These are phyloP conservation scores for Marasmius tenuissimus DNA, from an alignment of 1,284 basidiomycete species.

Conservation along the genomic window DNA sequence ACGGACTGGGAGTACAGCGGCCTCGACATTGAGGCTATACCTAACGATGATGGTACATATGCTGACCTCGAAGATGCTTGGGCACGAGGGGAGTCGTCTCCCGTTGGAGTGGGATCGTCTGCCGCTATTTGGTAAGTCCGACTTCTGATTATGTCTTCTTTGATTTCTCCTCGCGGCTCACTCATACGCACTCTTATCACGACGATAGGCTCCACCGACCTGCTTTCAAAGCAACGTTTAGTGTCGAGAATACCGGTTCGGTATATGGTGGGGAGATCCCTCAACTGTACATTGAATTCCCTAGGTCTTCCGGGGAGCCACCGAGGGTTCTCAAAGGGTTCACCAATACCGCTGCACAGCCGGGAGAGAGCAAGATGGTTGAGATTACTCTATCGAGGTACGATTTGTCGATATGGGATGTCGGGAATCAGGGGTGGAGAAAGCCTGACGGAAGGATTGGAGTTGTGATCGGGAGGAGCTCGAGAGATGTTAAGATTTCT, in stretches of 20 bases:
- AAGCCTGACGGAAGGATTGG: slow-evolving; percentile 44
- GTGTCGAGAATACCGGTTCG: slow-evolving; percentile 29
- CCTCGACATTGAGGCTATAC: slow-evolving; percentile 21
- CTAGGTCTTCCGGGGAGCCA: slow-evolving; percentile 36
- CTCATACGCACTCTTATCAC: background rate
- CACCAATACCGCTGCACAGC: slow-evolving; percentile 36
- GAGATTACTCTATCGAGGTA: slow-evolving; percentile 40
- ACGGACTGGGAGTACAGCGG: slow-evolving; percentile 46
- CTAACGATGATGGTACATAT: background rate
- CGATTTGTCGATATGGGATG: slow-evolving; percentile 48
- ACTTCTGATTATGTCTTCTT: background rate
- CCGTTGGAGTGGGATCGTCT: slow-evolving; percentile 7
- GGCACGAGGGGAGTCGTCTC: slow-evolving; percentile 19
- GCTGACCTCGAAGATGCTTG: slow-evolving; percentile 7
- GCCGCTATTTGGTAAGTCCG: slow-evolving; percentile 10
- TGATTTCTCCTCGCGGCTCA: background rate
- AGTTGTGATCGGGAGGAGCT: slow-evolving; percentile 53
- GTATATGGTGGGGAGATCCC: slow-evolving; percentile 37
- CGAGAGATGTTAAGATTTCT: slow-evolving; percentile 33
- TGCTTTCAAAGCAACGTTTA: slow-evolving; percentile 26
- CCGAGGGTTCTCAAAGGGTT: slow-evolving; percentile 47
- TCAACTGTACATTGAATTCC: slow-evolving; percentile 46
- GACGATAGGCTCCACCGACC: slow-evolving; percentile 23
- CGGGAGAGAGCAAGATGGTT: slow-evolving; percentile 34
- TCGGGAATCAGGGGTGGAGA: slow-evolving; percentile 49